Conservation (phyloP, 164 flowering plant genomes). For the Echeveria elegans region DNA sequence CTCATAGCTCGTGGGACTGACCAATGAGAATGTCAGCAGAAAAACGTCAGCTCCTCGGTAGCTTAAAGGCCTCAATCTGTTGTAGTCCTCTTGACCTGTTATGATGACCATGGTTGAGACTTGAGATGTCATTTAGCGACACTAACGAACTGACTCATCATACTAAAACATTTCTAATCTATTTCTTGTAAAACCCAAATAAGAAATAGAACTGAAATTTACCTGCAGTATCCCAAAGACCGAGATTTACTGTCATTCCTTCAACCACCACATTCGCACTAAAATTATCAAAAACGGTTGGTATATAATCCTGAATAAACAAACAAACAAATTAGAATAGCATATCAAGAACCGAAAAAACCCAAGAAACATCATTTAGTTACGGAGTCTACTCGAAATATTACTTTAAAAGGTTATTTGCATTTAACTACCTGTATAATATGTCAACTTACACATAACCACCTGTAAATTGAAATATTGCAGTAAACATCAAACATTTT, state of each 20-base stretch:
- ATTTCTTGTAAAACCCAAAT: background rate
- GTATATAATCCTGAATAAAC: slow-evolving; percentile 75
- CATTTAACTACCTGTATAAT: too few species aligned
- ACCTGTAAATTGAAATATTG: too few species aligned
- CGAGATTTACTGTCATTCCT: slow-evolving; percentile 87
- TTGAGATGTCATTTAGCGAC: slow-evolving; percentile 9
- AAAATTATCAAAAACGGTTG: slow-evolving; percentile 97
- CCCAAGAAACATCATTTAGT: background rate
- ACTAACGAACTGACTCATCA: background rate
- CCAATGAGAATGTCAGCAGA: slow-evolving; percentile 84
- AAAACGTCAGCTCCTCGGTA: slow-evolving; percentile 96
- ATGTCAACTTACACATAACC: too few species aligned
- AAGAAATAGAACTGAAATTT: slow-evolving; percentile 6
- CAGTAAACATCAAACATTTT: too few species aligned
- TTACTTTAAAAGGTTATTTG: too few species aligned
- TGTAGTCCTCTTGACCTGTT: slow-evolving; percentile 99
- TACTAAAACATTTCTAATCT: background rate
- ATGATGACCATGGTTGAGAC: slow-evolving; percentile 2
- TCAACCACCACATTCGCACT: slow-evolving; percentile 95
- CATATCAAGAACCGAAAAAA: background rate
- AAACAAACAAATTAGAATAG: background rate
- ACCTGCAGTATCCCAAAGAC: slow-evolving; percentile 99
- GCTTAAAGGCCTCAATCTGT: slow-evolving; percentile 92
- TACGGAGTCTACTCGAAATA: too few species aligned
- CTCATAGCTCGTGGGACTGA: slow-evolving; percentile 94